Evolutionary conservation across 2,329 filamentous ascomycete species (phyloP).

Genomic region (Xylariaceae sp.): DNA sequence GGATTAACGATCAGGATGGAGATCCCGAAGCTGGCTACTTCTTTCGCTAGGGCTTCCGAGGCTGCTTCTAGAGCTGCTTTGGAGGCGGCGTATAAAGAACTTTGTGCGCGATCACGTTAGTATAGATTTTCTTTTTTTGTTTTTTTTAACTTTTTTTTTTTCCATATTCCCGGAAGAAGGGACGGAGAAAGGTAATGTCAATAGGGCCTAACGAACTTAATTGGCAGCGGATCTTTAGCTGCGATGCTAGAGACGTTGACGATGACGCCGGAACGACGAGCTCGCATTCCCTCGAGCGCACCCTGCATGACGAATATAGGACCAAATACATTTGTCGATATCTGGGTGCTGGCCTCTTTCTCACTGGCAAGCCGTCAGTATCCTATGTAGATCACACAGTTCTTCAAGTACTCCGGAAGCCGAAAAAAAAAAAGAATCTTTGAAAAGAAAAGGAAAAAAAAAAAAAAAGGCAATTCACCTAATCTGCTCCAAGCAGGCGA

Average conservation of each 20-base stretch:
- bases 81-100: slow-evolving; percentile 26
- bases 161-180: neutral
- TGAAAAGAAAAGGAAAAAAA: neutral
- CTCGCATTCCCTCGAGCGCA: slow-evolving; percentile 27
- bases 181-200: neutral
- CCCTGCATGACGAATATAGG: slow-evolving; percentile 28
- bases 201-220: slow-evolving; percentile 10
- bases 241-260: slow-evolving; percentile 29
- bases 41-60: slow-evolving; percentile 34
- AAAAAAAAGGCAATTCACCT: slow-evolving; percentile 17
- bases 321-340: slow-evolving; percentile 31
- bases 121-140: too few species aligned
- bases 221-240: slow-evolving; percentile 22
- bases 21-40: slow-evolving; percentile 34
- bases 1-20: slow-evolving; percentile 38
- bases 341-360: slow-evolving; percentile 22
- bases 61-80: slow-evolving; percentile 39
- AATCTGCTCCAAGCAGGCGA: slow-evolving; percentile 23
- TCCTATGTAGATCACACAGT: too few species aligned
- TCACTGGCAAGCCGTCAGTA: slow-evolving; percentile 17
- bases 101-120: neutral
- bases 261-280: slow-evolving; percentile 25
- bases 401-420: neutral
- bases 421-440: neutral
- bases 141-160: neutral